These are phyloP conservation scores for Sporisorium iseilematis-ciliati DNA, from an alignment of 1,284 basidiomycete genomes.

Conservation along the genomic window DNA sequence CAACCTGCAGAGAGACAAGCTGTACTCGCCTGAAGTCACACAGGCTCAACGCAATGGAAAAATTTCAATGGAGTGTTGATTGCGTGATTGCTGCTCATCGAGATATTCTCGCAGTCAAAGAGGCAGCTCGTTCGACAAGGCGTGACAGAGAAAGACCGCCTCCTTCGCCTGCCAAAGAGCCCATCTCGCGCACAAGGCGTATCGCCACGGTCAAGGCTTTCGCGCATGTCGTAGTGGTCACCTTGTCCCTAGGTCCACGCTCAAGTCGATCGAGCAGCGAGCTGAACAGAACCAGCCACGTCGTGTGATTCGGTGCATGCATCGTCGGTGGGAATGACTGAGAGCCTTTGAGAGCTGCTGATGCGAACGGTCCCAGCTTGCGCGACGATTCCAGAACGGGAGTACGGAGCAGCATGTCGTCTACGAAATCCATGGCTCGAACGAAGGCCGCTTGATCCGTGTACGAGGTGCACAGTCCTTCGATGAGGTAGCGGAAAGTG, in stretches of 20 bases:
- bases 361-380: slow-evolving; percentile 26
- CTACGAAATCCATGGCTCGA: slow-evolving; percentile 41
- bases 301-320: slow-evolving; percentile 15
- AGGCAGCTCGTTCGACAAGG: slow-evolving; percentile 31
- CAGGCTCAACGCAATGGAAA: neutral
- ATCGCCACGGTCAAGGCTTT: slow-evolving; percentile 22
- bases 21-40: slow-evolving; percentile 23
- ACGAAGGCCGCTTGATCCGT: slow-evolving; percentile 37
- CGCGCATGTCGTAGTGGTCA: slow-evolving; percentile 5
- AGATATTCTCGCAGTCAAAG: slow-evolving; percentile 11
- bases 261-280: slow-evolving; percentile 38
- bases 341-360: slow-evolving; percentile 11
- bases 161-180: slow-evolving; percentile 24
- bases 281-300: slow-evolving; percentile 42
- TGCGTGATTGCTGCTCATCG: slow-evolving; percentile 7
- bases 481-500: slow-evolving; percentile 44
- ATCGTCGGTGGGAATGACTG: slow-evolving; percentile 1
- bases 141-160: slow-evolving; percentile 37
- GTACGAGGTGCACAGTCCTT: slow-evolving; percentile 28
- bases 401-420: slow-evolving; percentile 37
- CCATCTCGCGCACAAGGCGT: slow-evolving; percentile 38
- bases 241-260: slow-evolving; percentile 20
- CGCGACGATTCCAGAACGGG: slow-evolving; percentile 13
- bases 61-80: neutral
- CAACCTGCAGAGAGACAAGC: slow-evolving; percentile 30